Evolutionary conservation across 1,139 yeast genomes (phyloP), one percentile per base, ranked within the genome.

Genomic region (Kazachstania sp.): DNA sequence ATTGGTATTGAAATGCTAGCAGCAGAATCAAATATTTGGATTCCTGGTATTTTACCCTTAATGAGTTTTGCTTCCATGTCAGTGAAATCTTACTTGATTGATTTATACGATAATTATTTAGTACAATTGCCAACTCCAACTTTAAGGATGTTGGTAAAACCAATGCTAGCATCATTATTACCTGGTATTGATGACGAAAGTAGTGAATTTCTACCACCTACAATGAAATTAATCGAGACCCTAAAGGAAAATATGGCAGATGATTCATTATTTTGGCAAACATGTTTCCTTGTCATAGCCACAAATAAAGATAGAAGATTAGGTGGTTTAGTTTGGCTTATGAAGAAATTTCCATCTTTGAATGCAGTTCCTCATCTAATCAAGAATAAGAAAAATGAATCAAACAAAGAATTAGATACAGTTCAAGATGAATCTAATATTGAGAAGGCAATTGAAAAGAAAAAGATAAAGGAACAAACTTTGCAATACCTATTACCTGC

Each of bases 111-210:
- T 35, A 71, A 72, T 3, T 75, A 76, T 54, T 61, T 90, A 8
- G 68, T 85, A 6, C 72, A 75, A 18, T 62, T 86, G 9, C 75
- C 80, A 0, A 63, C 76, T 0, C 51, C 58, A 0, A 70, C 75
- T 2, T 66, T 87, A 47, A 71, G 78, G 45, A 67, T 73, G 18
- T 66, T 86, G 19, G 69, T 84, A 26, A 81, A 78, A 51, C 90
- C 97, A 0, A 63, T 92, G 19, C 66, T 92, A 7, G 71, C 88
- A 44, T 78, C 94, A 53, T 71, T 90, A 37, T 66, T 92, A 12
- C 88, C 96, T 0, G 96, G 96, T 0, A 74, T 94, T 43, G 98
- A 92, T 56, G 97, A 92, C 57, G 96, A 88, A 55, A 78, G 87
- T 41, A 81, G 92, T 19, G 98, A 92, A 59, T 79, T 83, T 32